Conservation (phyloP, 768 basidiomycete genomes). For the Russula virescens region DNA sequence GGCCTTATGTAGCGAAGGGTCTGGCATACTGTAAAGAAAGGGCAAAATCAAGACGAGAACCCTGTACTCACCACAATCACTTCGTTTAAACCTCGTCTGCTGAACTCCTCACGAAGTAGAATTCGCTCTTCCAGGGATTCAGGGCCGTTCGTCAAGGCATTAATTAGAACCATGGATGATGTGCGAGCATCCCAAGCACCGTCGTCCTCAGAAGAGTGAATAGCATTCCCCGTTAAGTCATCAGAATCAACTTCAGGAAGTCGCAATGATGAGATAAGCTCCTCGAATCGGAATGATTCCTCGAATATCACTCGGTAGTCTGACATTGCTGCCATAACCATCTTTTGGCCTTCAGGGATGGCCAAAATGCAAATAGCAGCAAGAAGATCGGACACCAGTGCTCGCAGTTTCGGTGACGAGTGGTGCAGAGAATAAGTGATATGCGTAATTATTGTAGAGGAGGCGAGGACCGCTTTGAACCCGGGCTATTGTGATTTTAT, state of each 20-base stretch:
- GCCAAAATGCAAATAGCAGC: slow-evolving; percentile 81
- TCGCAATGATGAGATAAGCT: slow-evolving; percentile 57
- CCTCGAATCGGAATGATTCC: slow-evolving; percentile 77
- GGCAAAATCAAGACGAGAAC: not conserved
- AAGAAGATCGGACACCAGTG: slow-evolving; percentile 68
- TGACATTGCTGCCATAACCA: slow-evolving; percentile 71
- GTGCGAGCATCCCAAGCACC: slow-evolving; percentile 78
- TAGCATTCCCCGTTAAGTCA: slow-evolving; percentile 25
- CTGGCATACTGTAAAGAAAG: slow-evolving; percentile 34
- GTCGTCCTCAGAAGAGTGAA: slow-evolving; percentile 42
- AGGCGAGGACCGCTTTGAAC: slow-evolving; percentile 59
- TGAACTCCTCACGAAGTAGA: slow-evolving; percentile 75
- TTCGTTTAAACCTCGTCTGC: slow-evolving; percentile 77
- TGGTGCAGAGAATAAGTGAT: slow-evolving; percentile 66
- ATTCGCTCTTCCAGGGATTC: slow-evolving; percentile 76
- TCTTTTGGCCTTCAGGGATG: slow-evolving; percentile 60
- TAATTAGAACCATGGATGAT: slow-evolving; percentile 71
- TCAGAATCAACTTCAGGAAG: slow-evolving; percentile 43
- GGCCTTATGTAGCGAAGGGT: slow-evolving; percentile 69
- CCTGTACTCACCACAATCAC: slow-evolving; percentile 62
- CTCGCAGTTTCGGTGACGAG: slow-evolving; percentile 61
- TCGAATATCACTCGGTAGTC: slow-evolving; percentile 69
- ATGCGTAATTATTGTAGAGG: slow-evolving; percentile 61
- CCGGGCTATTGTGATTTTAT: slow-evolving; percentile 48
- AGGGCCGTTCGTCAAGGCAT: slow-evolving; percentile 71